Evolutionary conservation across 208 protist species (phyloP), one percentile per base, ranked within the genome.

Genomic region (Trypanosoma grayi): DNA sequence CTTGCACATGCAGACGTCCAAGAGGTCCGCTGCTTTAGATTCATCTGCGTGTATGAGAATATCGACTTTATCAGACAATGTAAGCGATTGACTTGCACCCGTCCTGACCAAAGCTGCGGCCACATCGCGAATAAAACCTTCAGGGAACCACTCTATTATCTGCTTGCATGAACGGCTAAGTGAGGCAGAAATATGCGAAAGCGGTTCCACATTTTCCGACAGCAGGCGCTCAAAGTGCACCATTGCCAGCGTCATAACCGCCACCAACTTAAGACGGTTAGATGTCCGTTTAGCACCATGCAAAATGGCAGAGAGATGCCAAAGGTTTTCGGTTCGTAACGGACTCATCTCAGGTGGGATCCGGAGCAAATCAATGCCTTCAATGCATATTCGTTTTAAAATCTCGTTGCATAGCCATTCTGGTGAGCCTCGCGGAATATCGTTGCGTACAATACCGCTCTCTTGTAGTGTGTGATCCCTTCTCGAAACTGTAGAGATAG

Each of bases 321-420:
- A 55, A 8, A 93, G 73, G 16, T 75, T 89, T 27, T 68, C 39
- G 27, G 73, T 59, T 14, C 63, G 74, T 4, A 87, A 46, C 30
- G 74, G 70, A 31, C 66, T 73, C 51, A 73, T 89, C 48, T 86
- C 78, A 9, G 53, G 31, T 11, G 80, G 72, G 39, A 90, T 62
- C 47, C 86, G 79, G 66, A 87, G 67, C 30, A 89, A 65, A 60
- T 84, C 75, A 34, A 75, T 60, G 57, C 78, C 77, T 45, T 87
- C 72, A n/a, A 83, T 66, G 64, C 79, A 88, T 28, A 93, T 79
- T 27, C 53, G 45, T 43, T 79, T 77, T 60, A 90, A 78, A 36
- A 90, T 70, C 40, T 81, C 63, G 40, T 85, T 61, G 45, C 75
- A 70, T 43, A 93, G 43, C 84, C 87, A 93, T 36, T 66, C 59